phyloP scores from a whole-genome alignment of 2,329 filamentous ascomycete genomes.

The Alternaria burnsii region DNA sequence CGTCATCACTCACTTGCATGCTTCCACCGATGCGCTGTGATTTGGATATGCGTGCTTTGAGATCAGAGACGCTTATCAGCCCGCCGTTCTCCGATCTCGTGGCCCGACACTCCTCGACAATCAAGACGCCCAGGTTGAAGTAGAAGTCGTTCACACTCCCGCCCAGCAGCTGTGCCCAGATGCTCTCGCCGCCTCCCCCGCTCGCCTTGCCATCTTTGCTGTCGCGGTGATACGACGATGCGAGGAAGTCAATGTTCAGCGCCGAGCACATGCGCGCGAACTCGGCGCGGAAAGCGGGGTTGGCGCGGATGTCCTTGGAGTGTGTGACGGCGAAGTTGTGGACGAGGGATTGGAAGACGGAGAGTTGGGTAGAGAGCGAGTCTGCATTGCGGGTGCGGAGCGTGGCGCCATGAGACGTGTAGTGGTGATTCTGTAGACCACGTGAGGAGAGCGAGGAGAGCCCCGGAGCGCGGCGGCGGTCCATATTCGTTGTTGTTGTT shows the following conservation, averaged over 20 bases:
- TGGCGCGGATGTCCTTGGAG: constrained; percentile 93
- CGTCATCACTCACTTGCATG: constrained; percentile 86
- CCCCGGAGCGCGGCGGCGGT: constrained; percentile 79
- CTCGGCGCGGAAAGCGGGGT: constrained; percentile 93
- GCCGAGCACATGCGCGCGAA: constrained; percentile 98
- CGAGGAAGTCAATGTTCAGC: constrained; percentile 94
- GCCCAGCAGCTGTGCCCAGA: constrained; percentile 93
- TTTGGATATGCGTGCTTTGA: constrained; percentile 76
- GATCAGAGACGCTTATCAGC: constrained; percentile 83
- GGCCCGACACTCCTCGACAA: constrained; percentile 89
- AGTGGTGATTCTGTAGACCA: constrained; percentile 81
- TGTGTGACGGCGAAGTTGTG: constrained; percentile 96
- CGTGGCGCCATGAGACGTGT: constrained; percentile 85
- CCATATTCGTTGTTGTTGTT: constrained; percentile 41
- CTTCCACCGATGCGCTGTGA: constrained; percentile 72
- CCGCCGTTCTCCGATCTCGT: constrained; percentile 93
- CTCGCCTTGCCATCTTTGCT: constrained; percentile 57
- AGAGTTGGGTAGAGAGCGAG: constrained; percentile 89
- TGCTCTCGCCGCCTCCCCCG: constrained; percentile 67
- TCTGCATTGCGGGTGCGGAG: constrained; percentile 85
- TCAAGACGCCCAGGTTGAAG: constrained; percentile 93
- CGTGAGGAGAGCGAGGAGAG: constrained; percentile 73
- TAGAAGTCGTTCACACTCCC: constrained; percentile 97
- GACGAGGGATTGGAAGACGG: constrained; percentile 93
- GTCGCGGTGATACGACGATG: constrained; percentile 61